Evolutionary conservation across 2,329 filamentous ascomycete species (phyloP).

Genomic region (Nemania sp.): DNA sequence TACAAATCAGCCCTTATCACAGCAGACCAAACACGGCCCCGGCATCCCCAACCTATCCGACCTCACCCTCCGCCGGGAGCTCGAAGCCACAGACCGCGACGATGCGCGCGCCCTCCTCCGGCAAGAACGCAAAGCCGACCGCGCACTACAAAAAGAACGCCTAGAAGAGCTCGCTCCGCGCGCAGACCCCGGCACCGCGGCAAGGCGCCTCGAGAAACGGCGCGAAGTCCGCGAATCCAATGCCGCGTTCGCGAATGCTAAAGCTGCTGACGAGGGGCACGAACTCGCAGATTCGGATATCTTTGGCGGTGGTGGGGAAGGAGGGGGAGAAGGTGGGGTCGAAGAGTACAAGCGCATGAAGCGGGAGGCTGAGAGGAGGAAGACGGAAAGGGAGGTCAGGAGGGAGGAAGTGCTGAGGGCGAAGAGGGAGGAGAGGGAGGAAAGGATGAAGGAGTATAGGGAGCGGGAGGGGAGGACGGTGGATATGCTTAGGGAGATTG

Average conservation of each 20-base stretch:
- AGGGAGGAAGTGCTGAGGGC: slow-evolving; percentile 80
- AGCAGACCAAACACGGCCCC: slow-evolving; percentile 52
- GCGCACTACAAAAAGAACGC: slow-evolving; percentile 67
- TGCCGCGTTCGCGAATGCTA: slow-evolving; percentile 71
- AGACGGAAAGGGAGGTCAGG: slow-evolving; percentile 80
- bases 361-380: slow-evolving; percentile 73
- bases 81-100: slow-evolving; percentile 53
- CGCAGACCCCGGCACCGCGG: slow-evolving; percentile 79
- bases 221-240: slow-evolving; percentile 72
- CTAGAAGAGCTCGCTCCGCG: slow-evolving; percentile 82
- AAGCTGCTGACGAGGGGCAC: slow-evolving; percentile 56
- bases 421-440: slow-evolving; percentile 77
- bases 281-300: slow-evolving; percentile 73
- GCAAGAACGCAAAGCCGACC: slow-evolving; percentile 65
- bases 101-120: slow-evolving; percentile 56
- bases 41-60: slow-evolving; percentile 74
- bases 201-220: slow-evolving; percentile 86
- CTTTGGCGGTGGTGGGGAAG: slow-evolving; percentile 70
- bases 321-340: too few relatives aligned
- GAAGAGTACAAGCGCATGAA: slow-evolving; percentile 70
- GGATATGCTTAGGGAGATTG: slow-evolving; percentile 76
- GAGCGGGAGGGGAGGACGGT: slow-evolving; percentile 84
- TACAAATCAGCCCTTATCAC: slow-evolving; percentile 27
- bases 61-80: slow-evolving; percentile 62
- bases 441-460: slow-evolving; percentile 68